Evolutionary conservation across 208 protist genomes (phyloP), one percentile per base, ranked within the genome.

Genomic region (Leishmania arabica): DNA sequence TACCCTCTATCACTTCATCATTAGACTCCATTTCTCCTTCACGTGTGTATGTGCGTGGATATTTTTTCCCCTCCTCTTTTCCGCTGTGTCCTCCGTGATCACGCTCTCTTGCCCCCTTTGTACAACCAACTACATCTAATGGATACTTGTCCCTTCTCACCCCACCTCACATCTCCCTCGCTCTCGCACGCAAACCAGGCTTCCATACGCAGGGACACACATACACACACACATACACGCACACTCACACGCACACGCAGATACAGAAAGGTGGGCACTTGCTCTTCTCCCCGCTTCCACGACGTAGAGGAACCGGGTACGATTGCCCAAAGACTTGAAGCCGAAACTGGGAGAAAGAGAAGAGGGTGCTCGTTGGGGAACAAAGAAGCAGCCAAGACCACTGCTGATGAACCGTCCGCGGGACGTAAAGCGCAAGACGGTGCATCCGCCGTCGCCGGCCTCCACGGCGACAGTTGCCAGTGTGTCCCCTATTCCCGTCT

Each of bases 381-480:
- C 13, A n/a, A 73, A 73, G 42, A 27, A 17, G 9, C 37, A 54
- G 2, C 24, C 47, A 31, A 31, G 45, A 7, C 40, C 8, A 53
- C 40, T 37, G 69, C 45, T 69, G 13, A 84, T 84, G 80, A 84
- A 34, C 19, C 64, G 58, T 9, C 15, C 80, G 56, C n/a, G 54
- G 34, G 65, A 69, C 19, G 13, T 8, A 13, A 76, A 40, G 45
- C 40, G 56, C 24, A n/a, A 76, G 72, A 51, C 47, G 34, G 72
- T 31, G 72, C 53, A 19, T 31, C 45, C 72, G 47, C 53, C 72
- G 34, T 15, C 51, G 34, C 17, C 5, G 19, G 51, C 72, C 17
- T 40, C 49, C 51, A 51, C 72, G 19, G 9, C 72, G 19, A 7
- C n/a, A 42, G 7, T 19, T 62, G 21, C 21, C 51, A 34, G 11